Conservation (phyloP, 345 rosid species). For the Gossypium anomalum region DNA sequence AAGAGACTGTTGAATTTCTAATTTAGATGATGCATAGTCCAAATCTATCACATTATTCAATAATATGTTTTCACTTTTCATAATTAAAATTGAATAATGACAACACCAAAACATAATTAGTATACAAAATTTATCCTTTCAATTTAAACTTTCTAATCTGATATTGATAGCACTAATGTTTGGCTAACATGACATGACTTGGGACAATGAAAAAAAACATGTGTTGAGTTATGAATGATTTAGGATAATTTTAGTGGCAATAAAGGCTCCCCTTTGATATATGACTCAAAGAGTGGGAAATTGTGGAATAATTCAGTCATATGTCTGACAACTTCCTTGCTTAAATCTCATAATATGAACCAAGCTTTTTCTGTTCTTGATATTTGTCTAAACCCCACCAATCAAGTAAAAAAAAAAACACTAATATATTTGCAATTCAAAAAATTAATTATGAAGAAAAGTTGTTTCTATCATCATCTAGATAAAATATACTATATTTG, state of each 20-base stretch:
- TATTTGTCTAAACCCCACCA: not conserved
- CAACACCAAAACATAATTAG: not conserved
- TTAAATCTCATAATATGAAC: not conserved
- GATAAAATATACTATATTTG: too few relatives aligned
- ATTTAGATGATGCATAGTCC: not conserved
- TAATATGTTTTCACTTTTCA: not conserved
- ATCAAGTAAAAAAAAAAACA: not conserved
- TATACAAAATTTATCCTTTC: too few relatives aligned
- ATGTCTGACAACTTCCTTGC: not conserved
- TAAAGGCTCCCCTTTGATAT: not conserved
- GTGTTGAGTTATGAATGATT: not conserved
- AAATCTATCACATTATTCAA: not conserved
- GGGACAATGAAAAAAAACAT: not conserved
- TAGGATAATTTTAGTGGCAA: not conserved
- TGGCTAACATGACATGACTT: slow-evolving; percentile 1
- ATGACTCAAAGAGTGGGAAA: not conserved
- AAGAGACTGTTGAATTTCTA: not conserved
- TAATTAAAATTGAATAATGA: not conserved
- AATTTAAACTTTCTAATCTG: not conserved
- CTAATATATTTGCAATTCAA: not conserved
- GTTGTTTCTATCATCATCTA: too few relatives aligned
- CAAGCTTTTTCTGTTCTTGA: not conserved
- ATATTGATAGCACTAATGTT: not conserved
- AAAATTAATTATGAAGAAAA: too few relatives aligned
- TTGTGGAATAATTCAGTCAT: not conserved